These are phyloP conservation scores for Plantago elongata DNA, from an alignment of 257 asterid species.

Conservation along the genomic window DNA sequence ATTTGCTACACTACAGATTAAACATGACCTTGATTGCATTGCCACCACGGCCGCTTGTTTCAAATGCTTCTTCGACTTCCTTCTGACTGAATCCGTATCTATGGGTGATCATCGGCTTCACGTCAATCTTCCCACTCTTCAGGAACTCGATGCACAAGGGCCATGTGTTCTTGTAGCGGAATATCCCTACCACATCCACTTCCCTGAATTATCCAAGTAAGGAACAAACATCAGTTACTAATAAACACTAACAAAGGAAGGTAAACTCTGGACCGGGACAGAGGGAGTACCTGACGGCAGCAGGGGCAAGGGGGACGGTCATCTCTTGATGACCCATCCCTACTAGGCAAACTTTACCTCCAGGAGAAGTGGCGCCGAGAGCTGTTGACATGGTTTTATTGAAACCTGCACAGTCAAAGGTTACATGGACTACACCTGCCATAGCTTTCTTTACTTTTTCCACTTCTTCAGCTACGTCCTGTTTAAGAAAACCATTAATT, in stretches of 20 bases:
- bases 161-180: slow-evolving; percentile 96
- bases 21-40: slow-evolving; percentile 97
- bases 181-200: slow-evolving; percentile 84
- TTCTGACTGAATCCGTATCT: slow-evolving; percentile 70
- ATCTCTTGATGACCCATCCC: slow-evolving; percentile 74
- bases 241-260: too few species aligned
- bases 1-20: slow-evolving; percentile 33
- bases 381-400: slow-evolving; percentile 87
- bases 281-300: slow-evolving; percentile 69
- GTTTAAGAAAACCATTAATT: neutral
- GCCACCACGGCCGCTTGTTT: slow-evolving; percentile 82
- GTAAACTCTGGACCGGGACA: too few species aligned
- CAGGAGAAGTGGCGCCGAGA: slow-evolving; percentile 63
- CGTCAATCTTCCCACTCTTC: slow-evolving; percentile 77
- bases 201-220: slow-evolving; percentile 44
- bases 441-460: slow-evolving; percentile 54
- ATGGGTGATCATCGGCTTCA: slow-evolving; percentile 89
- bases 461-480: slow-evolving; percentile 71
- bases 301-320: slow-evolving; percentile 83
- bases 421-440: slow-evolving; percentile 48
- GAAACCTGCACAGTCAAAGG: slow-evolving; percentile 85
- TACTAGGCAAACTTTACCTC: slow-evolving; percentile 91
- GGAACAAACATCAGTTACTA: neutral
- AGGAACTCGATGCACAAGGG: slow-evolving; percentile 82
- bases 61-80: slow-evolving; percentile 87